Evolutionary conservation across 2,329 filamentous ascomycete species (phyloP), one percentile per base, ranked within the genome.

Genomic region (Cryphonectria naterciae): DNA sequence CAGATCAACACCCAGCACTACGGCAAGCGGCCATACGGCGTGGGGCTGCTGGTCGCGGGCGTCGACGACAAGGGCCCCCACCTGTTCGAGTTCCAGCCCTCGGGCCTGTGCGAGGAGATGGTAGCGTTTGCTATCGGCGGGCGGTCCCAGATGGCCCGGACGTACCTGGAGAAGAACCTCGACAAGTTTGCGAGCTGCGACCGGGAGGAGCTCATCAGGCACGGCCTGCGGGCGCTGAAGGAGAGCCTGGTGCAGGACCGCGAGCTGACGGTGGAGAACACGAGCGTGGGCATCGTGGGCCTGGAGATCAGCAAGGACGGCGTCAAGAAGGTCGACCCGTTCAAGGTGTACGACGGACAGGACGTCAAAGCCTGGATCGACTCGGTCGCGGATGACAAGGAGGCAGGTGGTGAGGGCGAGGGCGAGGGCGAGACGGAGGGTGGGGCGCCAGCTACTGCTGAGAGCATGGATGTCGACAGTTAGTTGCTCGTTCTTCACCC

Each of bases 1-100:
- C 96, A 99, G 86, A 92, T 92, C 79, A 98, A 98, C 87, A 99
- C 96, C 61, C 96, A 99, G 84, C 92, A 97, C 80, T 98, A 98
- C 85, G 95, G 95, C 80, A 95, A 94, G 85, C 92, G 96, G 77
- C 95, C 95, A 19, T 99, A 99, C 83, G 95, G 95, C 78, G 95
- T 99, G 8, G 95, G 96, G 17, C 86, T 98, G 74, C 87, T 99
- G 72, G 92, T 98, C 67, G 94, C 95, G 1, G 96, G 96, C 74
- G 94, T 98, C 68, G 96, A 99, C 81, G 94, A 97, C 79, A 91
- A 92, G 65, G 96, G 96, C 39, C 94, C 96, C 54, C 96, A 99
- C 84, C 89, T 99, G 74, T 99, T 97, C 84, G 96, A 99, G 84
- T 99, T 99, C 87, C 95, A 98, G 84, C 96, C 96, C 15, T 93